These are phyloP conservation scores for Salpingoeca rosetta DNA, from an alignment of 78 protist genomes.

Conservation along the genomic window DNA sequence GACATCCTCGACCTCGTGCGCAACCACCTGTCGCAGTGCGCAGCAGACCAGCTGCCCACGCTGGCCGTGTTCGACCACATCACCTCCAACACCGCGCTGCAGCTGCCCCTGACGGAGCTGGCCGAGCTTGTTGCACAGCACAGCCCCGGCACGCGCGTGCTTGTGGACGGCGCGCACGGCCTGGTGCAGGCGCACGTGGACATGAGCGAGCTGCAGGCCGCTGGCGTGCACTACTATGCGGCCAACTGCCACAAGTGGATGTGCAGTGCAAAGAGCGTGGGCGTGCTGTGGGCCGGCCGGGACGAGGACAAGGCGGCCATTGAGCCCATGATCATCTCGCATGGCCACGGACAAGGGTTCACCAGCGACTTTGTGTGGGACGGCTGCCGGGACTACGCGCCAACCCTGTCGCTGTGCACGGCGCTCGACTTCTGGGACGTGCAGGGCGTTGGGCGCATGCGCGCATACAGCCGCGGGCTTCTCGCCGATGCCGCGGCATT, in stretches of 20 bases:
- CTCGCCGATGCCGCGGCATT: no score
- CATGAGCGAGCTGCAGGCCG: not conserved
- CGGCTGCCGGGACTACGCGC: not conserved
- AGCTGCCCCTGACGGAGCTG: not conserved
- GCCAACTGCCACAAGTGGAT: not conserved
- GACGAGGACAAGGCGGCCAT: not conserved
- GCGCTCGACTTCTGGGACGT: no score
- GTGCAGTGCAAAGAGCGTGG: not conserved
- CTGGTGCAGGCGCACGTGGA: not conserved
- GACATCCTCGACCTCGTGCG: not conserved
- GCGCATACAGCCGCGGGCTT: no score
- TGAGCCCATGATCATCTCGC: not conserved
- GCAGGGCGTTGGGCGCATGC: no score
- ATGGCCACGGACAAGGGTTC: not conserved
- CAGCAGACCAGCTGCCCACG: not conserved
- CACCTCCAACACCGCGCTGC: not conserved
- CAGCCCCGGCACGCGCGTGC: not conserved
- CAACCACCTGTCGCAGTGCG: not conserved
- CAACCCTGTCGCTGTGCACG: not conserved
- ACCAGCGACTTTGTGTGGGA: not conserved
- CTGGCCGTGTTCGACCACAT: not conserved
- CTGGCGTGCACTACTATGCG: not conserved
- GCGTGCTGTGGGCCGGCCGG: not conserved
- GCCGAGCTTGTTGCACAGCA: not conserved
- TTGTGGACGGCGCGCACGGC: not conserved